Base-by-base conservation (phyloP, 352 stramenopile species). In the Phytophthora crassamura region DNA sequence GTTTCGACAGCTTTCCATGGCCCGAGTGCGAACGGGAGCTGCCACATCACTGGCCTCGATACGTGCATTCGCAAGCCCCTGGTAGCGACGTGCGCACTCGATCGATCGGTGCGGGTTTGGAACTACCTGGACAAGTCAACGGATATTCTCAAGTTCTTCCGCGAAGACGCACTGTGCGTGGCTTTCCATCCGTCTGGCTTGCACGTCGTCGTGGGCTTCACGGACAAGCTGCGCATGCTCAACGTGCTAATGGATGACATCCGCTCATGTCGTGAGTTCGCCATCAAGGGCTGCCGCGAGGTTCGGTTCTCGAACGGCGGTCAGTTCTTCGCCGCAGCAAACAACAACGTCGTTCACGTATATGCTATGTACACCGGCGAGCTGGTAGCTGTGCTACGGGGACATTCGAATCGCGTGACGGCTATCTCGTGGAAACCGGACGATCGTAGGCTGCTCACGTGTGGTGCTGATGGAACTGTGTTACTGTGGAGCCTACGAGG, bases 211-310 rank as follows among this genome's bases (percentile, higher is more conserved):
- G 89, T 98, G 16, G 95, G 92, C 0, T 98, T 98, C 49, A 84
- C 89, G 0, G 95, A 98, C 76, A 98, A 98, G 55, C 73, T 98
- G 22, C 91, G 94, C 49, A 75, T 98, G 64, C 90, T 98, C 59
- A 98, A 98, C 60, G 87, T 98, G 18, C 75, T 98, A 16, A 97
- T 98, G 86, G 93, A 98, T 61, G 94, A 98, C 50, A 88, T 98
- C 33, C 78, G 90, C 0, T 71, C 87, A 32, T 98, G 91, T 41
- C 88, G 94, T 6, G 93, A 98, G 59, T 90, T 98, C 46, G 58
- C 87, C 1, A 88, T 98, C 68, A 98, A 98, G 67, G 75, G 77
- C 4, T 98, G 95, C 65, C 75, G 82, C 30, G 92, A 98, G 74
- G 89, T 96, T 45, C 80, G 86, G 11, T 98, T 98, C 69, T 93